Conservation (phyloP, 148 eudicot species). For the Rheum nobile region DNA sequence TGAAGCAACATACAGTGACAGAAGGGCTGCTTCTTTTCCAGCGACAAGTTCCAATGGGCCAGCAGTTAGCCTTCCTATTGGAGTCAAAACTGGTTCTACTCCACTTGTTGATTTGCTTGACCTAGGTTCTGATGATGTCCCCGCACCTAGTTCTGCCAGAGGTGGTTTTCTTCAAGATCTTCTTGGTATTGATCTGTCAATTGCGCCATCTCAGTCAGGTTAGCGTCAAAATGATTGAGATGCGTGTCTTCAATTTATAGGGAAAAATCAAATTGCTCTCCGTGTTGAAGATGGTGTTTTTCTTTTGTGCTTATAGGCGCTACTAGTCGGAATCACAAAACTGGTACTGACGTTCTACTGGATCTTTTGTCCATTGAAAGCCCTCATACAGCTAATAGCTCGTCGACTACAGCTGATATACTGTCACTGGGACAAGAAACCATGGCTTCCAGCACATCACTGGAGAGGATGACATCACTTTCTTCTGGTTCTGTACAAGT, state of each 20-base stretch:
- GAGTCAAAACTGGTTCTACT: constrained; percentile 62
- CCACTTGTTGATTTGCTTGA: constrained; percentile 95
- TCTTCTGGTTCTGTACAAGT: constrained; percentile 29
- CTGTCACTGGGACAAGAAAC: constrained; percentile 42
- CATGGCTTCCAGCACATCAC: constrained; percentile 26
- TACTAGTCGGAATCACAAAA: constrained; percentile 47
- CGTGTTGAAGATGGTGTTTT: neutral
- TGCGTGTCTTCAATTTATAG: neutral
- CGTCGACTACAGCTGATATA: constrained; percentile 34
- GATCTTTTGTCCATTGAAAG: constrained; percentile 87
- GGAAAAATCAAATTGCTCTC: neutral
- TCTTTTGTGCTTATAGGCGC: constrained; percentile 30
- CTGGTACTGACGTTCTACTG: constrained; percentile 68
- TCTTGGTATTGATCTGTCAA: constrained; percentile 60
- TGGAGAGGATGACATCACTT: constrained; percentile 42
- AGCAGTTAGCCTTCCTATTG: constrained; percentile 64
- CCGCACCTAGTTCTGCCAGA: constrained; percentile 68
- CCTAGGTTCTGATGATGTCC: constrained; percentile 65
- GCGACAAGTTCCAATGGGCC: constrained; percentile 54
- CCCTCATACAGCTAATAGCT: constrained; percentile 43
- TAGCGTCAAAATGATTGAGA: neutral
- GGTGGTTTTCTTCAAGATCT: constrained; percentile 83
- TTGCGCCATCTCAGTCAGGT: constrained; percentile 60
- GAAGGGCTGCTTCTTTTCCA: constrained; percentile 67
- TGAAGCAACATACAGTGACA: constrained; percentile 81